Evolutionary conservation across 2,329 filamentous ascomycete genomes (phyloP), one percentile per base, ranked within the genome.

Genomic region (Cytospora chrysosperma): DNA sequence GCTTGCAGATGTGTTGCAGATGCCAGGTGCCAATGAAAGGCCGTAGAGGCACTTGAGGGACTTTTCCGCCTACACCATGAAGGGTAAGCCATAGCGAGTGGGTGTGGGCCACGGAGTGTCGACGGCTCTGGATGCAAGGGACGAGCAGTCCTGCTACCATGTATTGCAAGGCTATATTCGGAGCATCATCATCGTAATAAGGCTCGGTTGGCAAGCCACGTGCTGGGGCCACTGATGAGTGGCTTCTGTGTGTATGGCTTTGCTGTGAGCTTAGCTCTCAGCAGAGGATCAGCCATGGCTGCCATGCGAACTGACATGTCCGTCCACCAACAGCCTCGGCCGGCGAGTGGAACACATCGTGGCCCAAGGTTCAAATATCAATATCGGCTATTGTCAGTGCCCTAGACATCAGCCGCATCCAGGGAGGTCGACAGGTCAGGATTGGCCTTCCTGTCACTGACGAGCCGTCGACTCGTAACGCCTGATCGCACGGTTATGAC

Each of bases 1-100:
- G 59, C 63, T 58, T 62, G 63, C 63, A 65, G 63, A 24, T 34
- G 26, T 59, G 49, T 26, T 56, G 63, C 63, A 62, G 51, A 53
- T 56, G 49, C 40, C 54, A 56, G 52, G 27, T 47, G 56, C 63
- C 63, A 65, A 65, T 65, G 51, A 28, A 28, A 61, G 56, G 21
- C 26, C 34, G 6, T n/a, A 32, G 34, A 43, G 43, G 7, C 47
- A 53, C 43, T 30, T 53, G 43, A 37, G 24, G 28, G 40, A 26
- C 43, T 61, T 26, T 37, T 32, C 53, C 43, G 30, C 53, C 43
- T 60, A 26, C 6, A 21, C 12, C 52, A 30, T 30, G 32, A 56
- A n/a, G 24, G 51, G 51, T 56, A 52, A 53, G 40, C 27, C 47
- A 50, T 57, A 27, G 59, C 60, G 34, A 54, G 30, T 32, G 58